Evolutionary conservation across 371 early-diverging fungal species (phyloP).

Genomic region (Coemansia sp.): DNA sequence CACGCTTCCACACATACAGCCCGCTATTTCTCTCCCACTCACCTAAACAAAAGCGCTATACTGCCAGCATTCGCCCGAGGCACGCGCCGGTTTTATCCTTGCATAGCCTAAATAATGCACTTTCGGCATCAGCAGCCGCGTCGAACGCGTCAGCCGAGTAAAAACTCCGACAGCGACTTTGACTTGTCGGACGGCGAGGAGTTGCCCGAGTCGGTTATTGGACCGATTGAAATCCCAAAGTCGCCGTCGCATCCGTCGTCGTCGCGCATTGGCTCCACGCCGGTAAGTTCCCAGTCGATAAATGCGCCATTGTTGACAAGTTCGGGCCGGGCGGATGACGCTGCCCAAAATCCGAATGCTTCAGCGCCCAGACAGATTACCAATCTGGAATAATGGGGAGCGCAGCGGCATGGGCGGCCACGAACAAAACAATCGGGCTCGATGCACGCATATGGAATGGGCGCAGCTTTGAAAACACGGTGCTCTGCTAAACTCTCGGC

Average conservation of each 20-base stretch:
- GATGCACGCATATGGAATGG: conserved; percentile 1
- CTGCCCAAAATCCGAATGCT: not conserved
- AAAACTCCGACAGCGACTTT: conserved; percentile 34
- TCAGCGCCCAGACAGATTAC: conserved; percentile 4
- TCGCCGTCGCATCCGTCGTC: conserved; percentile 42
- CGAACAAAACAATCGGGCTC: conserved; percentile 1
- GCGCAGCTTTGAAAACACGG: conserved; percentile 3
- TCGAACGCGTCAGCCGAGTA: conserved; percentile 33
- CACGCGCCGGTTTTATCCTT: not conserved
- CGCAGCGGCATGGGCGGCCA: not conserved
- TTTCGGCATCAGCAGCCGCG: conserved; percentile 37
- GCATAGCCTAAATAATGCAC: conserved; percentile 13
- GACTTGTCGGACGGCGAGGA: conserved; percentile 47
- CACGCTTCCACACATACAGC: too few species aligned
- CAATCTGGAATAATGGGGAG: not conserved
- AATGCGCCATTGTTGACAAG: not conserved
- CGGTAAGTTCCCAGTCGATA: conserved; percentile 27
- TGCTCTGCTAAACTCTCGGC: not conserved
- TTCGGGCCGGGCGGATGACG: not conserved
- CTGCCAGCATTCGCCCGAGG: not conserved
- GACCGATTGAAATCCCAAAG: conserved; percentile 48
- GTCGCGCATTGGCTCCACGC: conserved; percentile 44
- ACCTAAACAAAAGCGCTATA: not conserved
- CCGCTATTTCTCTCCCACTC: too few species aligned
- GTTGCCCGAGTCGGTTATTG: conserved; percentile 44